phyloP scores from a whole-genome alignment of 139 green algal genomes.

The Penium margaritaceum region DNA sequence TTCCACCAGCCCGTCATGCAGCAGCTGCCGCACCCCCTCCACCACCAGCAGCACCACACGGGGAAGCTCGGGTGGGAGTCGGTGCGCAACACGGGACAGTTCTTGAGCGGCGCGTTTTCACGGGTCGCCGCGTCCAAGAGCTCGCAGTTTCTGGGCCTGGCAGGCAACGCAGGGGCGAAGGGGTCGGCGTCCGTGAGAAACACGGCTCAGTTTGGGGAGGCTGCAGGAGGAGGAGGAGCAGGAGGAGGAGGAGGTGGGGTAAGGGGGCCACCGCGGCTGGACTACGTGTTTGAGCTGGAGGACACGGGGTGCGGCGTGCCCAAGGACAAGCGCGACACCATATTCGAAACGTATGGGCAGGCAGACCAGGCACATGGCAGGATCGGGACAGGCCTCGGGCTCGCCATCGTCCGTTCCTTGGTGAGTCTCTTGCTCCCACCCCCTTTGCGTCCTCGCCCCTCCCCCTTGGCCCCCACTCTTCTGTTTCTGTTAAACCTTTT shows the following conservation, averaged over 20 bases:
- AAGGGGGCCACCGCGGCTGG: too few relatives aligned
- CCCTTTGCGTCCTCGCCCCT: too few relatives aligned
- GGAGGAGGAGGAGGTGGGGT: slow-evolving; percentile 1
- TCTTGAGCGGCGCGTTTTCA: too few relatives aligned
- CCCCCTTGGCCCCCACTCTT: too few relatives aligned
- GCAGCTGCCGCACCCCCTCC: not conserved
- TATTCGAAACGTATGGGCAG: slow-evolving; percentile 25
- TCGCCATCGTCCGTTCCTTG: slow-evolving; percentile 49
- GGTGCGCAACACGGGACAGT: too few relatives aligned
- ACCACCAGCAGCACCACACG: not conserved
- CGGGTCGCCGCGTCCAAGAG: too few relatives aligned
- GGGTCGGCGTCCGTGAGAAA: not conserved
- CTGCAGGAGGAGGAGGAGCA: not conserved
- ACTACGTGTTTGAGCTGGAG: slow-evolving; percentile 16
- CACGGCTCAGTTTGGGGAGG: not conserved
- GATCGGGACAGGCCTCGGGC: slow-evolving; percentile 56
- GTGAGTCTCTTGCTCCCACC: too few relatives aligned
- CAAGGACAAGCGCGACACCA: slow-evolving; percentile 12
- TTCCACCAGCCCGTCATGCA: not conserved
- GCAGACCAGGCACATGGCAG: slow-evolving; percentile 44
- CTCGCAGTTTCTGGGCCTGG: too few relatives aligned
- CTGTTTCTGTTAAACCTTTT: too few relatives aligned
- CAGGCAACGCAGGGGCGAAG: too few relatives aligned
- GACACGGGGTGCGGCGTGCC: slow-evolving; percentile 16
- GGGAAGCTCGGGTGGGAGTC: not conserved